Conservation (phyloP, 768 basidiomycete species). For the Boletus sp. region DNA sequence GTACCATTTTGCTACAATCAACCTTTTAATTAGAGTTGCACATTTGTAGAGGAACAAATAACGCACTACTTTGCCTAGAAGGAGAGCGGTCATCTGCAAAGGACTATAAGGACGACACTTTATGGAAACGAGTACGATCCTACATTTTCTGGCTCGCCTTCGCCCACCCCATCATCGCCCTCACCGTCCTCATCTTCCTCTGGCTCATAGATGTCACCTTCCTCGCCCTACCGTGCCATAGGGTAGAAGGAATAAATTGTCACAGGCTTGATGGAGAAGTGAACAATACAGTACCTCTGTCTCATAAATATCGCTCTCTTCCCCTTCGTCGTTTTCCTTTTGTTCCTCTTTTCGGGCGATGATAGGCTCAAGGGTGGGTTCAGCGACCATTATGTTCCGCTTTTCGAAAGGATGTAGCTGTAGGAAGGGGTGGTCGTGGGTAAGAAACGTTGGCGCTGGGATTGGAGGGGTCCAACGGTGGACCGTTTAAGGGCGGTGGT, state of each 20-base stretch:
- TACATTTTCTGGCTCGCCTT: constrained; percentile 9
- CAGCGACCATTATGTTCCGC: constrained; percentile 18
- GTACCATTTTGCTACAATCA: constrained; percentile 16
- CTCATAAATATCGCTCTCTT: constrained; percentile 30
- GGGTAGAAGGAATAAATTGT: background rate
- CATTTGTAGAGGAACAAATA: background rate
- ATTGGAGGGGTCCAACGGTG: background rate
- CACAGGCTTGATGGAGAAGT: background rate
- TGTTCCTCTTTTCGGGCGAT: background rate
- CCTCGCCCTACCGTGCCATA: constrained; percentile 16
- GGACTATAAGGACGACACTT: constrained; percentile 1
- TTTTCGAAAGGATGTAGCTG: background rate
- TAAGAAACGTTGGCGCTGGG: constrained; percentile 6
- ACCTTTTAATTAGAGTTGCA: background rate
- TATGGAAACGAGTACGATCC: background rate
- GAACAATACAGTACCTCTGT: constrained; percentile 17
- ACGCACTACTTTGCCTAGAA: constrained; percentile 24
- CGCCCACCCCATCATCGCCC: background rate
- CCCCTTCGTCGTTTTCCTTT: constrained; percentile 15
- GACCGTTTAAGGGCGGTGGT: constrained; percentile 11
- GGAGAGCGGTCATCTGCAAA: constrained; percentile 24
- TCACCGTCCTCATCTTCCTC: constrained; percentile 21
- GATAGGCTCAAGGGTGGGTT: constrained; percentile 16
- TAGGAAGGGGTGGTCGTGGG: background rate
- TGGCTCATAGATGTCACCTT: background rate